phyloP scores from a whole-genome alignment of 345 rosid genomes.

The Salix udensis region DNA sequence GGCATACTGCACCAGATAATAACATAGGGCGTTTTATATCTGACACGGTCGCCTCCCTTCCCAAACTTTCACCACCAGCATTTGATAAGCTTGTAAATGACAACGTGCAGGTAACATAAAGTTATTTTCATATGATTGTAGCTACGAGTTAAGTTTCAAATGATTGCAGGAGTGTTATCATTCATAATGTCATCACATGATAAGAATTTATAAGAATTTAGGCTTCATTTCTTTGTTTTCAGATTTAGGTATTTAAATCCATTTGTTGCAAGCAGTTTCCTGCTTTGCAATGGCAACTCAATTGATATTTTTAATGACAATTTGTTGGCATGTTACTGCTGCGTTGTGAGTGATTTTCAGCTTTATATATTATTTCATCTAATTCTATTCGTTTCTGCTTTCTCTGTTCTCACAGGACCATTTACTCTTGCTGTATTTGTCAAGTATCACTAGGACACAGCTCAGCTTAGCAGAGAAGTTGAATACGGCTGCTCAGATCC shows the following conservation, averaged over 20 bases:
- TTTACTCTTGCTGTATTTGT: slow-evolving; percentile 69
- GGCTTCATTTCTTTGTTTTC: not conserved
- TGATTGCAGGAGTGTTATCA: not conserved
- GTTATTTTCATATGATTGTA: not conserved
- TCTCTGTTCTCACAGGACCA: slow-evolving; percentile 52
- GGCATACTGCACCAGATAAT: slow-evolving; percentile 62
- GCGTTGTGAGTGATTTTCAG: not conserved
- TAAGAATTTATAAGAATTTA: not conserved
- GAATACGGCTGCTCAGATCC: slow-evolving; percentile 89
- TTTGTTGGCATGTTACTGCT: not conserved
- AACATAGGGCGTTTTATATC: slow-evolving; percentile 67
- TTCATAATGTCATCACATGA: not conserved
- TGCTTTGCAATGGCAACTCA: too few species aligned
- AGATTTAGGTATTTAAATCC: not conserved
- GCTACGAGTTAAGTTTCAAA: not conserved
- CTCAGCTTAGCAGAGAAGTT: slow-evolving; percentile 83
- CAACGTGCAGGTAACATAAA: slow-evolving; percentile 65
- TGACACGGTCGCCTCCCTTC: slow-evolving; percentile 65
- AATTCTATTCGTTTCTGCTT: not conserved
- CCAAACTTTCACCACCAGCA: slow-evolving; percentile 63
- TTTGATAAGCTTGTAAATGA: slow-evolving; percentile 87
- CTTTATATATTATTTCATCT: not conserved
- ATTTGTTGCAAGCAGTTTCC: too few species aligned
- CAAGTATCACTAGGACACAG: slow-evolving; percentile 92
- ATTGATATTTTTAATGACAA: not conserved